Conservation (phyloP, 2,329 filamentous ascomycete species). For the Xenosphaeropsis pyriputrescens region DNA sequence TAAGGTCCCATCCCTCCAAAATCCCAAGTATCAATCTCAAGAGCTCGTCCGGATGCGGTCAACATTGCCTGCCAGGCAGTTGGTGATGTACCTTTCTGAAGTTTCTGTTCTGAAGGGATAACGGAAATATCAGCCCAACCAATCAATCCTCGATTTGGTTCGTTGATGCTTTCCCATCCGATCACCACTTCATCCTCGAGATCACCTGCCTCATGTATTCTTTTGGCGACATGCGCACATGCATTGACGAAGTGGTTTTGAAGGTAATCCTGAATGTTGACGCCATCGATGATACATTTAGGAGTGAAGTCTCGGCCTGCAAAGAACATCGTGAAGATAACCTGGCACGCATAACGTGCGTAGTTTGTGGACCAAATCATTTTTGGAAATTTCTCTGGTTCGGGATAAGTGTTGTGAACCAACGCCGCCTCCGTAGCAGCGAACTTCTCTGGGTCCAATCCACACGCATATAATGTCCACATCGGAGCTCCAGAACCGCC, state of each 20-base stretch:
- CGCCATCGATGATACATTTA: constrained; percentile 84
- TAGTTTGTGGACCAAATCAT: constrained; percentile 99
- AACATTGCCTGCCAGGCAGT: constrained; percentile 91
- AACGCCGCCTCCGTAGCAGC: constrained; percentile 78
- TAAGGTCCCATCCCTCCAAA: constrained; percentile 89
- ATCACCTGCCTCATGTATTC: constrained; percentile 81
- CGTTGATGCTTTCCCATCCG: constrained; percentile 94
- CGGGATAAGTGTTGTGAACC: constrained; percentile 85
- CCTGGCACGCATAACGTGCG: constrained; percentile 69
- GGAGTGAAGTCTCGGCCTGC: constrained; percentile 83
- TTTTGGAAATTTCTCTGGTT: constrained; percentile 79
- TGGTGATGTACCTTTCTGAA: constrained; percentile 85
- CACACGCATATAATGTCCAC: constrained; percentile 94
- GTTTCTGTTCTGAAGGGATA: constrained; percentile 73
- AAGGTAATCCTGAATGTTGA: constrained; percentile 93
- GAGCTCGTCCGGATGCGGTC: constrained; percentile 78
- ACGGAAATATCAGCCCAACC: constrained; percentile 69
- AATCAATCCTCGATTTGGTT: constrained; percentile 80
- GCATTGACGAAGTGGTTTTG: constrained; percentile 76
- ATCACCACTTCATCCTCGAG: constrained; percentile 77
- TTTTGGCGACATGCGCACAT: constrained; percentile 64
- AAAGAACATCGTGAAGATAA: constrained; percentile 92
- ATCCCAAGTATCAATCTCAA: constrained; percentile 83
- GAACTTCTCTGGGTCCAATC: constrained; percentile 76
- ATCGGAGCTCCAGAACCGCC: constrained; percentile 92